Conservation (phyloP, 805 yeast species). For the Priceomyces melissophilus region DNA sequence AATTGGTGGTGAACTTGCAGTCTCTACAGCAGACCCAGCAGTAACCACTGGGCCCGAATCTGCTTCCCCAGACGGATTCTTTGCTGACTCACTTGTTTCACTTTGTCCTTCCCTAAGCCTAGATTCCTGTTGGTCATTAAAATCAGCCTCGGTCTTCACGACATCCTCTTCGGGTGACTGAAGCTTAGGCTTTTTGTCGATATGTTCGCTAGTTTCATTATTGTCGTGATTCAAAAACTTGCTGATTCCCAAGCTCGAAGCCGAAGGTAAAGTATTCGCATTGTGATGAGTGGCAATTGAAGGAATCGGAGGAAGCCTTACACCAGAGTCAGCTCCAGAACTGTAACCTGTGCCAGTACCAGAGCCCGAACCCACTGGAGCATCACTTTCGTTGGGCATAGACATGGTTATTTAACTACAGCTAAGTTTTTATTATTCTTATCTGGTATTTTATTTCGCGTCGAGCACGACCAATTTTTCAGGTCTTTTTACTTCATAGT, state of each 20-base stretch:
- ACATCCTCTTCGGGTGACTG: slow-evolving; percentile 1
- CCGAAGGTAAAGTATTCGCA: slow-evolving; percentile 10
- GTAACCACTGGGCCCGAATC: background rate
- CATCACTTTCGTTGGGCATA: slow-evolving; percentile 4
- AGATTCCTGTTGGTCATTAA: background rate
- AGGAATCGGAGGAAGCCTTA: slow-evolving; percentile 20
- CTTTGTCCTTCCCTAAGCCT: too few relatives aligned
- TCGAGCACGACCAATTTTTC: too few relatives aligned
- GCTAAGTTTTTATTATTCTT: too few relatives aligned
- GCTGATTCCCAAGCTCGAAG: slow-evolving; percentile 20
- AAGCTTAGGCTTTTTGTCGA: slow-evolving; percentile 6
- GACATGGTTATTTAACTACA: slow-evolving; percentile 3
- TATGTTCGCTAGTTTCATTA: slow-evolving; percentile 2
- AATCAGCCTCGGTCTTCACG: background rate
- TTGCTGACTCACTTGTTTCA: too few relatives aligned
- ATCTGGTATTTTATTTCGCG: too few relatives aligned
- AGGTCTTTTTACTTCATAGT: too few relatives aligned
- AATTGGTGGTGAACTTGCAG: too few relatives aligned
- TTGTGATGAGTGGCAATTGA: slow-evolving; percentile 18
- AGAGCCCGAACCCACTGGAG: slow-evolving; percentile 3
- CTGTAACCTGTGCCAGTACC: background rate
- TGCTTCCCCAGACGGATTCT: too few relatives aligned
- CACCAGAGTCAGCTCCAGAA: slow-evolving; percentile 7
- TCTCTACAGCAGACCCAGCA: too few relatives aligned
- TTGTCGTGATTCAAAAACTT: slow-evolving; percentile 13